Percentiles rank a stretch among this genome's conserved stretches.
Conservation (phyloP, 2,329 filamentous ascomycete species). For the Hymenoscyphus linearis region DNA sequence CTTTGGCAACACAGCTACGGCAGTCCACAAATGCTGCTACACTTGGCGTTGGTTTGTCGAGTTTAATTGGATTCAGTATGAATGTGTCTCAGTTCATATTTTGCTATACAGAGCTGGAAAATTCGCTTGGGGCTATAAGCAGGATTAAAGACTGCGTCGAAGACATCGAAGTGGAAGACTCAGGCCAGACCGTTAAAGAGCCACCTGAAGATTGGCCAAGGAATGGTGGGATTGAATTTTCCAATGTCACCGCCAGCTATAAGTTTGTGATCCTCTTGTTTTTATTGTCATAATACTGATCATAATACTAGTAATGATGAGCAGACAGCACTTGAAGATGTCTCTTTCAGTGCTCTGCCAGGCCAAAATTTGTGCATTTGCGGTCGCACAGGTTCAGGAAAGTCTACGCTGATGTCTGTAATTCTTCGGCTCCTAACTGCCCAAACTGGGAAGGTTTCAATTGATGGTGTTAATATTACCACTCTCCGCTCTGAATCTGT, state of each 20-base stretch:
- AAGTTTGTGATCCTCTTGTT: background rate
- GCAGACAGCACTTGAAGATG: background rate
- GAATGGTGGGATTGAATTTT: constrained; percentile 19
- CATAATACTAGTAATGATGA: no score
- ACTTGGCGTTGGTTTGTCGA: constrained; percentile 30
- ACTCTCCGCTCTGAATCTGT: constrained; percentile 35
- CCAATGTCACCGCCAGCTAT: constrained; percentile 22
- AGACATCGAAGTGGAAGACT: constrained; percentile 36
- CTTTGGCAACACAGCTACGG: background rate
- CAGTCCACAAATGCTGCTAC: background rate
- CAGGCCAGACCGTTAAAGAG: constrained; percentile 4
- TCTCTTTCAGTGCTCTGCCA: background rate
- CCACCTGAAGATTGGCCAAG: constrained; percentile 18
- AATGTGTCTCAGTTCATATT: constrained; percentile 31
- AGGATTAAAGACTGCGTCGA: constrained; percentile 48
- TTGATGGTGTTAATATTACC: background rate
- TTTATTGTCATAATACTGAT: no score
- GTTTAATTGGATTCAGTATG: constrained; percentile 34
- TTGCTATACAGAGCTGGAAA: constrained; percentile 52
- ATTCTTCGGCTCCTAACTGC: background rate
- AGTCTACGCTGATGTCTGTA: background rate
- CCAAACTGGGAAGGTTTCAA: background rate
- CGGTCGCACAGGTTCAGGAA: background rate
- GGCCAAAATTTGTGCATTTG: constrained; percentile 3
- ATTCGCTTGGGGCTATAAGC: constrained; percentile 49